These are phyloP conservation scores for Conoideocrella luteorostrata DNA, from an alignment of 2,329 filamentous ascomycete genomes.

Conservation along the genomic window DNA sequence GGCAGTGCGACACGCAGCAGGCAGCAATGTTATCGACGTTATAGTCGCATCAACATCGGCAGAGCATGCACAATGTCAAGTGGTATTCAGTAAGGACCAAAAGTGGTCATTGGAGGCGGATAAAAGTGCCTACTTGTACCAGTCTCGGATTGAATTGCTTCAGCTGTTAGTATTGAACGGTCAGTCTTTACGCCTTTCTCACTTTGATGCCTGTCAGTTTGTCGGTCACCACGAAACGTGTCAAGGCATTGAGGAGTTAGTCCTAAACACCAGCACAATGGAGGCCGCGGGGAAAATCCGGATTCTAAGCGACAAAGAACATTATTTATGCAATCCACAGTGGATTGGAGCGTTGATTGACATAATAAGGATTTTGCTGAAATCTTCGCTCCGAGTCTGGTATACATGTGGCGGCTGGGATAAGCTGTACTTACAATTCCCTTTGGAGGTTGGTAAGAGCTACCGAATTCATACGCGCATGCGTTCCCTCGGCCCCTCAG, in stretches of 20 bases:
- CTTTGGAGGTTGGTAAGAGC: neutral
- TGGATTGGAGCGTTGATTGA: neutral
- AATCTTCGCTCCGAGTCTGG: neutral
- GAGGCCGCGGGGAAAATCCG: neutral
- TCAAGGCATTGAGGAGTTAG: neutral
- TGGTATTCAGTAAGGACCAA: neutral
- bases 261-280: neutral
- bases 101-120: neutral
- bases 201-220: neutral
- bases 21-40: neutral
- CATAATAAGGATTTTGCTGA: neutral
- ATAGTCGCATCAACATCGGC: no score
- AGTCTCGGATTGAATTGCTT: neutral
- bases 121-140: neutral
- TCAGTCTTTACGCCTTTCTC: neutral
- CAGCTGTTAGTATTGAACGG: neutral
- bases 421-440: neutral
- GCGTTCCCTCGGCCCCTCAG: neutral
- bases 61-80: neutral
- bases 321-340: neutral
- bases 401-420: neutral
- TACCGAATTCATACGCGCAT: neutral
- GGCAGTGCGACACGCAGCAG: neutral
- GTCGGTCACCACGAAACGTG: neutral
- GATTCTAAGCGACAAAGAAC: neutral